Base-by-base conservation (phyloP, 2,329 filamentous ascomycete genomes). In the Zopfia rhizophila region DNA sequence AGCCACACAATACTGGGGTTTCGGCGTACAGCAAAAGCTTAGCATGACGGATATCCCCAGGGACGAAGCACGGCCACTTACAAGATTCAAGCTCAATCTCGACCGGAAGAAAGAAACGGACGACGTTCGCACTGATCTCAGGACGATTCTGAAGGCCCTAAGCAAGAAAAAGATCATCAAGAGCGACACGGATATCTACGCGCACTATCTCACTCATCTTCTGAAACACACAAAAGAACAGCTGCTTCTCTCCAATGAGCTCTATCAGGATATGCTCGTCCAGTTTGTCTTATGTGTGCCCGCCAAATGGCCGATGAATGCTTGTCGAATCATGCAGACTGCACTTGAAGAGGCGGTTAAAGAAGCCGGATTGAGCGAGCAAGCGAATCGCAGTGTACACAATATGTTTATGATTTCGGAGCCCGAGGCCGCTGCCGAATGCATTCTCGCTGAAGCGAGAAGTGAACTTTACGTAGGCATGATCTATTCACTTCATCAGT, bases 351-450 rank as follows among this genome's bases (percentile, higher is more conserved):
- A 21, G 7, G 56, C 56, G 18, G 48, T 55, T 13, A 42, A 41
- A 40, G 45, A 48, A 5, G 38, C 37, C 17, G 48, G 48, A n/a
- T 28, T 59, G 5, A 32, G 39, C 3, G 23, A 38, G 7, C 23
- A 48, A 28, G 41, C 45, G 5, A 19, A 35, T 14, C 23, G 43
- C 7, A 36, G 36, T 24, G 32, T 51, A 4, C 18, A 22, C 17
- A 51, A 55, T 31, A 22, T 59, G 3, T 61, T 61, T 23, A 43
- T 61, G 16, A 37, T 59, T 8, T 48, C 55, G n/a, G 58, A 61
- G 37, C 58, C 58, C 8, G 55, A 61, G 37, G 58, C 58, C 19
- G 58, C 58, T 17, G 55, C 58, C 12, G 44, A 39, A 11, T 60
- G 46, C 29, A 45, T 60, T 7, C 31, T 60, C 19, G 47, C 48